Conservation (phyloP, 225 moss, liverwort and hornwort species). For the Pleurozium schreberi region DNA sequence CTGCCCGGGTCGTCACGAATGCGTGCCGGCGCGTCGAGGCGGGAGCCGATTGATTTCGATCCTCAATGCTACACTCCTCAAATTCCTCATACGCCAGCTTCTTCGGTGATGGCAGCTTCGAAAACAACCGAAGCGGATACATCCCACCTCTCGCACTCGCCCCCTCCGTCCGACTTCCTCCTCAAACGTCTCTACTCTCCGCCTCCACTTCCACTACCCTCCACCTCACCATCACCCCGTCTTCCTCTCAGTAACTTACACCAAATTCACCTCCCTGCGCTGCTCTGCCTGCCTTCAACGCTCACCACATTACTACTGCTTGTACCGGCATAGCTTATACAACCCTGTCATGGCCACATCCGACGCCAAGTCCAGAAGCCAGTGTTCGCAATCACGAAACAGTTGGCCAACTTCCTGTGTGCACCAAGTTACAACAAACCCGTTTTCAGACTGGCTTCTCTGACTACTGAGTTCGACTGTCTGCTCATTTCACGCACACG, state of each 20-base stretch:
- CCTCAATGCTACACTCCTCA: background rate
- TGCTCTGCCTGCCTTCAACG: background rate
- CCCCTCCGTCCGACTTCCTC: background rate
- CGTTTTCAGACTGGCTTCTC: background rate
- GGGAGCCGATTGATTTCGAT: background rate
- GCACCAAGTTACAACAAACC: background rate
- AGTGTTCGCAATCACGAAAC: background rate
- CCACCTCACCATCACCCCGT: conserved; percentile 16
- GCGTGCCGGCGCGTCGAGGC: conserved; percentile 3
- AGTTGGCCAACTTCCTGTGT: background rate
- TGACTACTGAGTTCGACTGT: background rate
- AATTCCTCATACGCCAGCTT: conserved; percentile 21
- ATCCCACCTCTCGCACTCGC: background rate
- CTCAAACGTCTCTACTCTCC: background rate
- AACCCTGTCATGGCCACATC: background rate
- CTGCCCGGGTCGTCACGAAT: conserved; percentile 27
- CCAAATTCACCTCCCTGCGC: conserved; percentile 1
- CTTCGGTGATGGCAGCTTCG: conserved; percentile 35
- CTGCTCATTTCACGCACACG: background rate
- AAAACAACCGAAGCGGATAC: conserved; percentile 36
- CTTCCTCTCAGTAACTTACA: background rate
- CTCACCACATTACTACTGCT: background rate
- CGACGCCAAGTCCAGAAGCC: background rate
- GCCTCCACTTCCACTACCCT: background rate
- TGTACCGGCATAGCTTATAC: background rate